phyloP scores from a whole-genome alignment of 805 yeast genomes.

The Priceomyces haplophilus region DNA sequence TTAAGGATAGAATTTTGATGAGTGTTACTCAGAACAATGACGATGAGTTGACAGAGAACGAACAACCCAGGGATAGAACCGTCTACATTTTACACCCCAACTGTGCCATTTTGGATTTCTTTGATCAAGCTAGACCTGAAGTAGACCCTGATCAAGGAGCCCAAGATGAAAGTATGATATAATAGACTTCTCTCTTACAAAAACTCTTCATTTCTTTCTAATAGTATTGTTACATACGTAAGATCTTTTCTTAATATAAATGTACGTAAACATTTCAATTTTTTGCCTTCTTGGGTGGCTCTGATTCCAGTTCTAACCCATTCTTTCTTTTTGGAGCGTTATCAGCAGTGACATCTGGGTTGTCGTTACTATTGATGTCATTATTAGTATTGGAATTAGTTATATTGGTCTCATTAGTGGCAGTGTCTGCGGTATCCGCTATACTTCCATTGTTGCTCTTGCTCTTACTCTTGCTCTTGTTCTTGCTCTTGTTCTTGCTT shows the following conservation, averaged over 20 bases:
- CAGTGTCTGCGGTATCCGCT: no score
- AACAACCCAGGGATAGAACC: conserved; percentile 22
- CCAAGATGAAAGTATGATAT: conserved; percentile 1
- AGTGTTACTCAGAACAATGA: conserved; percentile 35
- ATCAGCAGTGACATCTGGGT: not conserved
- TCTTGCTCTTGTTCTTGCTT: no score
- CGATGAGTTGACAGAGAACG: conserved; percentile 25
- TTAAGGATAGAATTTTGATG: conserved; percentile 81
- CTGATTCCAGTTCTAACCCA: not conserved
- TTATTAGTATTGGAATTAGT: no score
- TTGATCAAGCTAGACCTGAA: conserved; percentile 37
- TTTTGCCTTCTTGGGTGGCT: not conserved
- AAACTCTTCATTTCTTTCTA: conserved; percentile 1
- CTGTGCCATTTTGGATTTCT: conserved; percentile 71
- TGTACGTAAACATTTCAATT: not conserved
- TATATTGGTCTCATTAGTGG: no score
- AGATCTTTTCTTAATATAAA: conserved; percentile 1
- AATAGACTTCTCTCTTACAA: not conserved
- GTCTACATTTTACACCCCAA: conserved; percentile 67
- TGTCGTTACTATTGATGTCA: no score
- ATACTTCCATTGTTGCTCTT: no score
- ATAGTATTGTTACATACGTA: not conserved
- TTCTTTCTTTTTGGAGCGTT: not conserved
- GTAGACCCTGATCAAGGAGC: conserved; percentile 11
- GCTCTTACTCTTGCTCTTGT: no score